Evolutionary conservation across 1,284 basidiomycete genomes (phyloP).

Genomic region (Ceratobasidium sp.): DNA sequence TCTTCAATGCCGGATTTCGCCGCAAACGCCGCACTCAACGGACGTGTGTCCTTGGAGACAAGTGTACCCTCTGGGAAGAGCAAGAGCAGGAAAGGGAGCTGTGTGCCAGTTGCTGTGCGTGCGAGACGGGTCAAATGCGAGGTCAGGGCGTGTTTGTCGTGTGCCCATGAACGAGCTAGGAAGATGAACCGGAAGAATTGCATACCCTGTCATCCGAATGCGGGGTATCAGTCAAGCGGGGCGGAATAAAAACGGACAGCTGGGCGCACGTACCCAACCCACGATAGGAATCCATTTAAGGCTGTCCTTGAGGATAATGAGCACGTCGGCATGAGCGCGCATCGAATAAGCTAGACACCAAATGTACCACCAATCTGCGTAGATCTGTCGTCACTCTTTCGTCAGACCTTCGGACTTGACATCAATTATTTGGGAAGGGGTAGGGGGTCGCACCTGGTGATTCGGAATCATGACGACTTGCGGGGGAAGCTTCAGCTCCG

Average conservation of each 20-base stretch:
- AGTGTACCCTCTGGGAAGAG: constrained; percentile 96
- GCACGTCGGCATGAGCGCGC: constrained; percentile 78
- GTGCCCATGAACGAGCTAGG: constrained; percentile 87
- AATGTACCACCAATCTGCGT: constrained; percentile 93
- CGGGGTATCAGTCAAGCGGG: background rate
- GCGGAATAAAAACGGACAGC: constrained; percentile 2
- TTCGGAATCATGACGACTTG: constrained; percentile 85
- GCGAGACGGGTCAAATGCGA: constrained; percentile 71
- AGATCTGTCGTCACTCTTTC: constrained; percentile 68
- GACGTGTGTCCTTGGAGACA: constrained; percentile 84
- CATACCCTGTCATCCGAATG: constrained; percentile 74
- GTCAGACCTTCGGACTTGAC: background rate
- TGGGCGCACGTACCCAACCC: constrained; percentile 80
- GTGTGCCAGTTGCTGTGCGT: constrained; percentile 70
- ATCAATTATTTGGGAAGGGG: background rate
- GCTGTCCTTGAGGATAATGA: constrained; percentile 91
- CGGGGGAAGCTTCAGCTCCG: constrained; percentile 77
- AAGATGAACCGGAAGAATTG: constrained; percentile 94
- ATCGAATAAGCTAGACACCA: constrained; percentile 89
- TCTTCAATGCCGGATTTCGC: constrained; percentile 87
- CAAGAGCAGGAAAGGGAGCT: constrained; percentile 83
- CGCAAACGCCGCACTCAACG: constrained; percentile 85
- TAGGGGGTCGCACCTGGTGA: constrained; percentile 72
- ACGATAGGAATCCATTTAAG: constrained; percentile 89
- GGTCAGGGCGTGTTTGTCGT: constrained; percentile 77